Evolutionary conservation across 2,329 filamentous ascomycete genomes (phyloP), one percentile per base, ranked within the genome.

Genomic region (Clonostachys sp.): DNA sequence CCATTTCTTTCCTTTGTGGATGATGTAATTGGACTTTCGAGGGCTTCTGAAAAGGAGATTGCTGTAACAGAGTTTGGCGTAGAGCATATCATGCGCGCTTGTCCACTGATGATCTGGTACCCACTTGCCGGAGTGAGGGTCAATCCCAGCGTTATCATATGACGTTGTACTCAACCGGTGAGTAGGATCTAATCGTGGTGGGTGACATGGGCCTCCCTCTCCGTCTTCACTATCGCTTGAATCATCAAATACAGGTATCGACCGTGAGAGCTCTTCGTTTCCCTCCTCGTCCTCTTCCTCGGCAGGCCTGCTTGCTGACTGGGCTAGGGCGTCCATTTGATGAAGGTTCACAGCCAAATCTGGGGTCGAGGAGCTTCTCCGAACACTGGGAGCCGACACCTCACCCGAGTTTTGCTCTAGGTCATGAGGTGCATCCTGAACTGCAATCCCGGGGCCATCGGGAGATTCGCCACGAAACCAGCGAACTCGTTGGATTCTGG

Each of bases 61-160:
- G n/a, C 75, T 74, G 60, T 81, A 81, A 62, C 79, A 83, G 10
- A 80, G 67, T 60, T 78, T 80, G 45, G 79, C 79, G 50, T 83
- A 83, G 30, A 81, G 64, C 62, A 80, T 69, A 54, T 83, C 79
- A 61, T 82, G 78, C 34, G 72, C 72, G 41, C 65, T 64, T 6
- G 75, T 75, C 78, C 78, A 81, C 45, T 68, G 63, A 55, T 81
- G 77, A 49, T 71, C 66, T 3, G 79, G 79, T 43, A 70, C 64
- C 79, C 79, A 83, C 58, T 83, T 83, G 38, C 67, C 78, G 12
- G 75, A 75, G 40, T 67, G 65, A 7, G 70, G 67, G 50, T 76
- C 71, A 47, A 77, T 61, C 18, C 66, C 68, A 33, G 68, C 64
- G 53, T 77, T 71, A 12, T 63, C 66, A 51, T 73, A 74, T 16